A percentile compares a stretch with the other conserved stretches of the same genome.
phyloP scores from a whole-genome alignment of 345 rosid genomes.

The Citrus hindsii region DNA sequence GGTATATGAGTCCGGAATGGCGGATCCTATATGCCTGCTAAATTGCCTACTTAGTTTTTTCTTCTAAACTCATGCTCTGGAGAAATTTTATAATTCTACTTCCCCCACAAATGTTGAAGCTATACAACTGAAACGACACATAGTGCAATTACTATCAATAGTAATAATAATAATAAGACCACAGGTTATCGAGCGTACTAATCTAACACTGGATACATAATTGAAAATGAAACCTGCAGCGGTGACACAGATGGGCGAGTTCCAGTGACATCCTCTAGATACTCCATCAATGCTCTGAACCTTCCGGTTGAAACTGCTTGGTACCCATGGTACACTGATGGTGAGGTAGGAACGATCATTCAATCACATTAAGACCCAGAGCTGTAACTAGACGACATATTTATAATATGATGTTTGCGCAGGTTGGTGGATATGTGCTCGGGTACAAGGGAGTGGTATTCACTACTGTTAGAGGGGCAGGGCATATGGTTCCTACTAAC shows the following conservation, averaged over 20 bases:
- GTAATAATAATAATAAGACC: no score
- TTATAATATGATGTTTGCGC: neutral
- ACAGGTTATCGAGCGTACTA: neutral
- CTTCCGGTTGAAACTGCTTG: conserved; percentile 30
- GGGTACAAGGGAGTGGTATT: conserved; percentile 35
- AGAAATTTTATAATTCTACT: neutral
- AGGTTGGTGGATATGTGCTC: conserved; percentile 55
- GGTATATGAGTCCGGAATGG: conserved; percentile 12
- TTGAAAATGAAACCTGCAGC: conserved; percentile 26
- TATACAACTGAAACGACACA: neutral
- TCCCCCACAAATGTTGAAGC: neutral
- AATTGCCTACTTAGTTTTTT: no score
- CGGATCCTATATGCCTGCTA: neutral
- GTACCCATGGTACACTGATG: conserved; percentile 38
- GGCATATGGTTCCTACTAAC: conserved; percentile 49
- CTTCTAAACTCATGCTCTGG: neutral
- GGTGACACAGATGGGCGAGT: conserved; percentile 42
- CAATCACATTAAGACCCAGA: neutral
- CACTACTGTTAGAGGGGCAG: conserved; percentile 40
- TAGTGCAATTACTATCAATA: no score
- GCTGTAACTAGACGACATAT: neutral
- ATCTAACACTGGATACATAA: neutral
- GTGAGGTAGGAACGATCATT: conserved; percentile 32
- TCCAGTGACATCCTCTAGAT: conserved; percentile 42
- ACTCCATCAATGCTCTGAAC: conserved; percentile 30